Evolutionary conservation across 768 basidiomycete genomes (phyloP).

Genomic region (Pisolithus marmoratus): DNA sequence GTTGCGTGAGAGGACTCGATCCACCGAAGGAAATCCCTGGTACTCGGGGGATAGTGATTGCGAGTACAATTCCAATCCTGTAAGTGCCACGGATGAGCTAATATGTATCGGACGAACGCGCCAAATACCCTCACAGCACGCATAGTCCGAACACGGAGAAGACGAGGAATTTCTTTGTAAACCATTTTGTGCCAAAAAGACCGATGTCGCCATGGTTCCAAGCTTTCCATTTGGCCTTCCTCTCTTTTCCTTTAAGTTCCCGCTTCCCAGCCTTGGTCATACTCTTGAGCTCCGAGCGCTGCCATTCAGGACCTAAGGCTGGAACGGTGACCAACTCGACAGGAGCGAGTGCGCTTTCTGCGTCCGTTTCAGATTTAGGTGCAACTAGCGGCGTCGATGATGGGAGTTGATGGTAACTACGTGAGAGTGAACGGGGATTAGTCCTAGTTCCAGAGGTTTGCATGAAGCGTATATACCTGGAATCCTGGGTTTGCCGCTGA

Average conservation of each 20-base stretch:
- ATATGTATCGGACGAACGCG: neutral
- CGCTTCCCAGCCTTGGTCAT: constrained; percentile 70
- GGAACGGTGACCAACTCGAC: constrained; percentile 93
- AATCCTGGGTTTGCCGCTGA: constrained; percentile 26
- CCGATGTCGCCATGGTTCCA: constrained; percentile 81
- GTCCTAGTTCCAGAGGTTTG: neutral
- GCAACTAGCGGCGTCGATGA: constrained; percentile 17
- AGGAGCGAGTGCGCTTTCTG: constrained; percentile 32
- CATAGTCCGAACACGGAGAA: constrained; percentile 62
- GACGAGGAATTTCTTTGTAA: constrained; percentile 67
- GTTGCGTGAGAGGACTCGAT: constrained; percentile 49
- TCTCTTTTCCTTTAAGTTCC: constrained; percentile 51
- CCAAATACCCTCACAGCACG: constrained; percentile 38
- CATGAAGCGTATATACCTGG: constrained; percentile 37
- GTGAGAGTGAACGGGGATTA: too few relatives aligned
- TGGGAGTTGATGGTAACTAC: constrained; percentile 43
- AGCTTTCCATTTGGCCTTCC: constrained; percentile 57
- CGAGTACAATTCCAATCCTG: constrained; percentile 66
- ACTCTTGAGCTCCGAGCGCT: constrained; percentile 64
- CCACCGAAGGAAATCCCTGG: constrained; percentile 64
- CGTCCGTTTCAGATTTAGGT: constrained; percentile 35
- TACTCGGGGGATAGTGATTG: constrained; percentile 78
- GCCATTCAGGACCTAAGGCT: constrained; percentile 89
- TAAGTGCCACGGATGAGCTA: neutral
- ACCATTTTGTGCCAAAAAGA: constrained; percentile 66